Percentiles rank a stretch among this genome's conserved stretches.
Conservation (phyloP, 495 filamentous ascomycete genomes). For the Aspergillus sparsus region DNA sequence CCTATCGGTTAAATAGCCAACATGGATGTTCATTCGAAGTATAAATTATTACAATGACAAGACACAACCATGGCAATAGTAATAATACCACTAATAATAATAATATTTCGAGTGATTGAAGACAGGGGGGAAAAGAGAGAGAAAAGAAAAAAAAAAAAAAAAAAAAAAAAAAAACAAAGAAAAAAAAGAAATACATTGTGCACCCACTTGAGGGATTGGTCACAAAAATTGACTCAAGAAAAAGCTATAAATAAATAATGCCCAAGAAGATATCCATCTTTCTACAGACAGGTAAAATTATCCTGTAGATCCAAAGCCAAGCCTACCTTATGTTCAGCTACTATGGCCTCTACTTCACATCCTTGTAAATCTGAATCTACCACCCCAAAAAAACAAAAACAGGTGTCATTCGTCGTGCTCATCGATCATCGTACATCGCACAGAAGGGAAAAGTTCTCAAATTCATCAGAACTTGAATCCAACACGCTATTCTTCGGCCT, state of each 20-base stretch:
- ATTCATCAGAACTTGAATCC: conserved; percentile 11
- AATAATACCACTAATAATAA: not conserved
- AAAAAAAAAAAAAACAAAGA: conserved; percentile 5
- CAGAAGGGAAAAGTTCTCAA: conserved; percentile 6
- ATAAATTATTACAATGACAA: too few relatives aligned
- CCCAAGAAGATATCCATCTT: conserved; percentile 9
- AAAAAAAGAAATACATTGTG: not conserved
- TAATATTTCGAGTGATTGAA: not conserved
- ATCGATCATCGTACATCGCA: conserved; percentile 26
- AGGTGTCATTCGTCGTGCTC: conserved; percentile 24
- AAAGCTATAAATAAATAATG: conserved; percentile 10
- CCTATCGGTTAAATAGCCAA: too few relatives aligned
- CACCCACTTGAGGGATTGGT: conserved; percentile 1
- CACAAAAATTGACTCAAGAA: conserved; percentile 9
- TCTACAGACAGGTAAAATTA: conserved; percentile 4
- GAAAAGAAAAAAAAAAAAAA: not conserved
- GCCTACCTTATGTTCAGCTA: not conserved
- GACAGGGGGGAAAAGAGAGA: conserved; percentile 2
- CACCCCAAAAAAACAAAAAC: too few relatives aligned
- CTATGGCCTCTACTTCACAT: not conserved
- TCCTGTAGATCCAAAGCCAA: conserved; percentile 3
- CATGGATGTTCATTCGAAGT: too few relatives aligned
- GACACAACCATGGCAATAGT: not conserved
- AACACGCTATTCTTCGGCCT: not conserved
- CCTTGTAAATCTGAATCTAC: conserved; percentile 14